Percentiles rank a stretch among this genome's conserved stretches.
These are phyloP conservation scores for Rickenella mellea DNA, from an alignment of 768 basidiomycete species.

Conservation along the genomic window DNA sequence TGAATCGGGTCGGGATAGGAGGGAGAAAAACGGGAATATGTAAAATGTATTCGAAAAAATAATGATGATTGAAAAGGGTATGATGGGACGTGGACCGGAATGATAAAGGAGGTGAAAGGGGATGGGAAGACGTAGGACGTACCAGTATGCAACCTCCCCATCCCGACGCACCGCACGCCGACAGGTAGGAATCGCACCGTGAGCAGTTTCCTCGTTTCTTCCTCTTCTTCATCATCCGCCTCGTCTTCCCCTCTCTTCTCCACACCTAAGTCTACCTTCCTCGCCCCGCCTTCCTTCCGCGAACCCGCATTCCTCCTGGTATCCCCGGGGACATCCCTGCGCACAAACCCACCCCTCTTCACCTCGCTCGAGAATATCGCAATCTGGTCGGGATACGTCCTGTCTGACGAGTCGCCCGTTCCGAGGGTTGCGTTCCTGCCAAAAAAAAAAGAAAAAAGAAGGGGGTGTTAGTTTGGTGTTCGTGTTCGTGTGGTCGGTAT, in stretches of 20 bases:
- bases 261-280: constrained; percentile 11
- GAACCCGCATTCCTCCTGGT: too few relatives aligned
- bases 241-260: constrained; percentile 2
- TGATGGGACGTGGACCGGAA: too few relatives aligned
- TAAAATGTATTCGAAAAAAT: not conserved
- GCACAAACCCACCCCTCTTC: too few relatives aligned
- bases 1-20: not conserved
- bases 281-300: too few relatives aligned
- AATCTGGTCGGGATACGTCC: constrained; percentile 71
- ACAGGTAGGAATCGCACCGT: constrained; percentile 52
- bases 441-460: too few relatives aligned
- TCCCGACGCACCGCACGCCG: constrained; percentile 54
- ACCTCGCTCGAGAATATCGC: constrained; percentile 33
- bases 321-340: too few relatives aligned
- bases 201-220: constrained; percentile 15
- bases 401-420: constrained; percentile 69
- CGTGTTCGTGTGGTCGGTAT: too few relatives aligned
- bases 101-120: too few relatives aligned
- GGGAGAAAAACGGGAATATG: not conserved
- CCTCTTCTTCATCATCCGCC: constrained; percentile 8
- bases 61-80: too few relatives aligned
- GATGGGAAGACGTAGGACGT: too few relatives aligned
- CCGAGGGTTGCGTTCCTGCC: constrained; percentile 83
- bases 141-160: constrained; percentile 91
- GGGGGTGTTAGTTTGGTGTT: too few relatives aligned